phyloP scores from a whole-genome alignment of 345 rosid genomes.

The Populus nigra region DNA sequence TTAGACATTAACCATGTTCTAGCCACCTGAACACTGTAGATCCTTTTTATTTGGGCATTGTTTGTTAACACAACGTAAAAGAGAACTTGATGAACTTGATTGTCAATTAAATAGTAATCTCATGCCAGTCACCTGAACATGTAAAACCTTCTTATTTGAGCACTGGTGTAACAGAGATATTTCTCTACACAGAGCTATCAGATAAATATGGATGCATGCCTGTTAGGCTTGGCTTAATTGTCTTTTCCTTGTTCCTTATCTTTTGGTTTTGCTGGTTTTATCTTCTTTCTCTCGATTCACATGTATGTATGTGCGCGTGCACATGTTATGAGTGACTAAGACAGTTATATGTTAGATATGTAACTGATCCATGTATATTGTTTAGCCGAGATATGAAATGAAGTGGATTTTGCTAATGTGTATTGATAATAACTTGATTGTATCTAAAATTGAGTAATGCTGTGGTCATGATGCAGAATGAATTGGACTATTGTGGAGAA shows the following conservation, averaged over 20 bases:
- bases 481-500: constrained; percentile 60
- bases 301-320: not conserved
- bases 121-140: not conserved
- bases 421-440: not conserved
- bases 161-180: not conserved
- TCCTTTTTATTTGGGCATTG: not conserved
- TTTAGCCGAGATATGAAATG: not conserved
- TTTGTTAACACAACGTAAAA: too few relatives aligned
- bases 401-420: not conserved
- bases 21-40: not conserved
- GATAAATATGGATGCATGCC: not conserved
- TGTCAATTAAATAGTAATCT: not conserved
- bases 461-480: constrained; percentile 50
- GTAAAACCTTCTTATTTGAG: not conserved
- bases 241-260: not conserved
- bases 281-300: not conserved
- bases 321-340: not conserved
- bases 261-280: not conserved
- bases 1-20: not conserved
- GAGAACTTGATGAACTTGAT: not conserved
- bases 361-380: not conserved
- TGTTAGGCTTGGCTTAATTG: not conserved
- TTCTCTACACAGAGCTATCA: not conserved
- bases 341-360: not conserved
- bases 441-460: not conserved